Conservation (phyloP, 495 filamentous ascomycete species). For the Aspergillus olivimuriae region DNA sequence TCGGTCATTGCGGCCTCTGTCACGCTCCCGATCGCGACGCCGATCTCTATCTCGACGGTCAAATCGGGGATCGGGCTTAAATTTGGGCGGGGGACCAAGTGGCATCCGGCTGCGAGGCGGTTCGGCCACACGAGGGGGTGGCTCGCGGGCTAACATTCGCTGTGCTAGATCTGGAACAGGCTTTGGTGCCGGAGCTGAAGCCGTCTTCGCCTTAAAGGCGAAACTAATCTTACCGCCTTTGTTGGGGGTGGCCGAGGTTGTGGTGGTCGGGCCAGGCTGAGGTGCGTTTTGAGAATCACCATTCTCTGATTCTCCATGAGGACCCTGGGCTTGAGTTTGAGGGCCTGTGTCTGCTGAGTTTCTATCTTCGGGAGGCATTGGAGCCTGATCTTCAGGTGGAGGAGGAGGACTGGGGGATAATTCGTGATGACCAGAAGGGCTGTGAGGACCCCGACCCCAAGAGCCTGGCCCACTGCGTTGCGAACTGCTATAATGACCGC, state of each 20-base stretch:
- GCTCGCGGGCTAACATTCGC: slow-evolving; percentile 56
- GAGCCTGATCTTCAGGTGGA: slow-evolving; percentile 27
- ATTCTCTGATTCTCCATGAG: slow-evolving; percentile 18
- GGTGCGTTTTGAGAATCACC: slow-evolving; percentile 37
- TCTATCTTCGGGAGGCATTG: slow-evolving; percentile 47
- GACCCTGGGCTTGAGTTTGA: too few species aligned
- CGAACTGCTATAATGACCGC: slow-evolving; percentile 50
- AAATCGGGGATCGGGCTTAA: slow-evolving; percentile 37
- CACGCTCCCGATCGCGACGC: slow-evolving; percentile 35
- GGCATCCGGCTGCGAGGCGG: slow-evolving; percentile 34
- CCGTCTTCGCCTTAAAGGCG: slow-evolving; percentile 71
- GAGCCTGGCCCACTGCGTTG: slow-evolving; percentile 51
- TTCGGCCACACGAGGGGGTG: slow-evolving; percentile 32
- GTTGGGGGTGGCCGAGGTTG: slow-evolving; percentile 44
- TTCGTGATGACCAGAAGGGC: slow-evolving; percentile 26
- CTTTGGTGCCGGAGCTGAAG: slow-evolving; percentile 51
- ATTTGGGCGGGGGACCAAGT: slow-evolving; percentile 33
- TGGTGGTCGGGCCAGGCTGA: slow-evolving; percentile 43
- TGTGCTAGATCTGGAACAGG: slow-evolving; percentile 63
- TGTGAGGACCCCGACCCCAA: slow-evolving; percentile 25
- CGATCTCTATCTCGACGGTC: slow-evolving; percentile 34
- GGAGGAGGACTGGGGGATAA: slow-evolving; percentile 21
- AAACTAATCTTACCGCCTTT: slow-evolving; percentile 78
- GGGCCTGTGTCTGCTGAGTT: slow-evolving; percentile 59
- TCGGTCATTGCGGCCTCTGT: slow-evolving; percentile 33